Base-by-base conservation (phyloP, 805 yeast genomes). In the Ogataea degrootiae region DNA sequence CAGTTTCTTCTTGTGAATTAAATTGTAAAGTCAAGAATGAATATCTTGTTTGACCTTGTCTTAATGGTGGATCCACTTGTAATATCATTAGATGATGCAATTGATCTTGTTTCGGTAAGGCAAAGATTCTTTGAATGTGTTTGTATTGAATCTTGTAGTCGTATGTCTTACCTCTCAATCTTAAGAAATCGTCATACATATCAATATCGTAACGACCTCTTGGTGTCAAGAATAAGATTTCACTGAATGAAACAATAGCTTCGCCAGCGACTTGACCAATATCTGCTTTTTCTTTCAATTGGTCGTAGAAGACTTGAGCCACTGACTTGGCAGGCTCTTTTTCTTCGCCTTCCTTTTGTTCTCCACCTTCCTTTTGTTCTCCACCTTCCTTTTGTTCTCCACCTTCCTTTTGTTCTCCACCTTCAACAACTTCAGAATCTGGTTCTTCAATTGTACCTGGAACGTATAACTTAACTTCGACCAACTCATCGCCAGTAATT, bases 181-280 rank as follows among this genome's bases (percentile, higher is more conserved):
- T 82, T 68, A 94, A 79, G 44, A 94, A 86, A 31, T 80, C 79
- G 34, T 87, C 83, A 68, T 87, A 94, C 83, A 94, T 85, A 67
- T 92, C 97, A 58, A 94, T 86, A 66, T 94, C 98, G 66, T 91
- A 94, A 68, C 99, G 92, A 55, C 99, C 99, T 77, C 99, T 84
- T 60, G 99, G 99, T 1, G 98, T 94, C 49, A 94, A 80, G 75
- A 94, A 89, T 63, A 92, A 75, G 4, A 91, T 82, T 59, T 92
- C 98, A 43, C 86, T 80, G 70, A 92, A 91, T 6, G 97, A 86
- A 5, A 89, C 97, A 64, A 94, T 85, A 8, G 96, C 94, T 55
- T 91, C 96, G 37, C 98, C 98, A 0, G 96, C 83, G 43, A 84
- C 92, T 66, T 85, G 92, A 16, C 98, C 97, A 62, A 94, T 87